A percentile compares a stretch with the other conserved stretches of the same genome.
Evolutionary conservation across 1,139 yeast genomes (phyloP).

Genomic region (Debaryomyces coudertii): DNA sequence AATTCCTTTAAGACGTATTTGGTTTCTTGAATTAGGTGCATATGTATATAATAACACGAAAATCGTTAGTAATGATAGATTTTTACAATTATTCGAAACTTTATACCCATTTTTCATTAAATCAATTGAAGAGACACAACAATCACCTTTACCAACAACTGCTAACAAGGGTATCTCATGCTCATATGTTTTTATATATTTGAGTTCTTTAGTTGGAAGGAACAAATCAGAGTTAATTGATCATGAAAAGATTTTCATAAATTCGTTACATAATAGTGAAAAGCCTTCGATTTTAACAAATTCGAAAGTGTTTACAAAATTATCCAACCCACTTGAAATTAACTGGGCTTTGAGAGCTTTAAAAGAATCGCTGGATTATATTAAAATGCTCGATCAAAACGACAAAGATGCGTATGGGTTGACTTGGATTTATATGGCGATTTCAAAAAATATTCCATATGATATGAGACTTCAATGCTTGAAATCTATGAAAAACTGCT

Average conservation of each 20-base stretch:
- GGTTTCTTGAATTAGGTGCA: slow-evolving; percentile 62
- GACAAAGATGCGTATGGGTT: slow-evolving; percentile 23
- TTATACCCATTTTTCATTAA: slow-evolving; percentile 35
- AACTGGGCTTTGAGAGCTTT: slow-evolving; percentile 57
- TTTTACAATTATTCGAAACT: slow-evolving; percentile 17
- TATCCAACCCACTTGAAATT: slow-evolving; percentile 46
- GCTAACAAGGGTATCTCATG: slow-evolving; percentile 52
- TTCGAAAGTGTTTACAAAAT: slow-evolving; percentile 52
- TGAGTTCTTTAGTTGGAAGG: slow-evolving; percentile 12
- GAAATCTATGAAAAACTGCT: slow-evolving; percentile 27
- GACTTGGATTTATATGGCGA: slow-evolving; percentile 48
- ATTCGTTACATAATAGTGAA: slow-evolving; percentile 35
- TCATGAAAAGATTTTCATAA: slow-evolving; percentile 21
- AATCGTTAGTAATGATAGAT: slow-evolving; percentile 6
- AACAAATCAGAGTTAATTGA: slow-evolving; percentile 11
- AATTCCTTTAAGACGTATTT: slow-evolving; percentile 60
- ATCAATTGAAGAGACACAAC: slow-evolving; percentile 46
- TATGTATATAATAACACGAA: slow-evolving; percentile 13
- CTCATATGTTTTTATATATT: slow-evolving; percentile 46
- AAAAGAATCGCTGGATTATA: slow-evolving; percentile 18
- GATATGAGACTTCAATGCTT: slow-evolving; percentile 36
- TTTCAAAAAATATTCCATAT: slow-evolving; percentile 41
- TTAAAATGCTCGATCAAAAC: slow-evolving; percentile 13
- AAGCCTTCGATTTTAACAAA: slow-evolving; percentile 49
- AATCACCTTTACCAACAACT: slow-evolving; percentile 53